phyloP scores from a whole-genome alignment of 345 rosid species.

The Lumnitzera littorea region DNA sequence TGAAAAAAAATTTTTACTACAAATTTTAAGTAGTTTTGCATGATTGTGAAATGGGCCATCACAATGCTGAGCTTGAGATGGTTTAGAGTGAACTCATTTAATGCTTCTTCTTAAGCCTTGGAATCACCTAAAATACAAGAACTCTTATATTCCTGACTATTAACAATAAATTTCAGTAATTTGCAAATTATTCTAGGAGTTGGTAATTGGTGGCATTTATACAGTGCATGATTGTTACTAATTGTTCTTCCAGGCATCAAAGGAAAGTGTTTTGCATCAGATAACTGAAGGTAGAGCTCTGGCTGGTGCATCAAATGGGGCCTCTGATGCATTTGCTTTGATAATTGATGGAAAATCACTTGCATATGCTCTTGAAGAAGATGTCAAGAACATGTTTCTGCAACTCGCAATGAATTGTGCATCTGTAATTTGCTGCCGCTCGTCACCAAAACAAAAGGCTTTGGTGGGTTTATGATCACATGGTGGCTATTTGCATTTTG shows the following conservation, averaged over 20 bases:
- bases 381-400: constrained; percentile 50
- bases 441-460: constrained; percentile 97
- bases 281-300: constrained; percentile 53
- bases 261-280: constrained; percentile 51
- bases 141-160: background rate
- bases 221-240: background rate
- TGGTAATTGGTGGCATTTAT: background rate
- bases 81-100: too few species aligned
- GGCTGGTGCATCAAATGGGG: constrained; percentile 38
- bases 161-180: background rate
- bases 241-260: constrained; percentile 55
- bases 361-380: constrained; percentile 77
- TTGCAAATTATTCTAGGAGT: background rate
- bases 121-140: too few species aligned
- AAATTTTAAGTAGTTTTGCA: too few species aligned
- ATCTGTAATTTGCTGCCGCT: constrained; percentile 94
- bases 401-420: constrained; percentile 81
- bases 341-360: constrained; percentile 96
- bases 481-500: background rate
- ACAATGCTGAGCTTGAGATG: too few species aligned
- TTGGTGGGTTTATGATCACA: constrained; percentile 44
- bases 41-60: too few species aligned
- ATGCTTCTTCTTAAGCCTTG: too few species aligned
- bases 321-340: constrained; percentile 62
- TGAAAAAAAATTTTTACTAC: background rate